Conservation (phyloP, 257 asterid genomes). For the Verbascum thapsus region DNA sequence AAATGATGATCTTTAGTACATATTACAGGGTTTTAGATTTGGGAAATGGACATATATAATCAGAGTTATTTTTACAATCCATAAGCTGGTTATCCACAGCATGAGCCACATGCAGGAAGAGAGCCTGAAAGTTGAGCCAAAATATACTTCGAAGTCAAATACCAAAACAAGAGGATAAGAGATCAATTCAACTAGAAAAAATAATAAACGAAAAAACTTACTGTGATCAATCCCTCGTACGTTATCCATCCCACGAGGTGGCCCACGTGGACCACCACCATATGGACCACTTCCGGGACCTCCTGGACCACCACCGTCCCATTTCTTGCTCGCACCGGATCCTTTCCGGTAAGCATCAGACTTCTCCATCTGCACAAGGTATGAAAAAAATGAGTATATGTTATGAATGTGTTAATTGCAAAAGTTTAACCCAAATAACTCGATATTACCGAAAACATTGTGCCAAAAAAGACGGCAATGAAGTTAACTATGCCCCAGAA, state of each 20-base stretch:
- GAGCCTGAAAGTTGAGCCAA: slow-evolving; percentile 48
- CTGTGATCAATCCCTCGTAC: slow-evolving; percentile 93
- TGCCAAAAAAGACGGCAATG: slow-evolving; percentile 67
- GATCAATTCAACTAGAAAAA: not conserved
- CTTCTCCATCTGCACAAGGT: slow-evolving; percentile 73
- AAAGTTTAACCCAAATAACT: not conserved
- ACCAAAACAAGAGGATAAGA: not conserved
- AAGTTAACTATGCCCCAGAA: slow-evolving; percentile 76
- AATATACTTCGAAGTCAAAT: slow-evolving; percentile 1
- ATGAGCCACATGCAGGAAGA: slow-evolving; percentile 98
- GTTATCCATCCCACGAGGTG: slow-evolving; percentile 82
- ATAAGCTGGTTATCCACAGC: slow-evolving; percentile 56
- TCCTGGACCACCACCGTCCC: slow-evolving; percentile 96
- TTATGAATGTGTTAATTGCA: slow-evolving; percentile 2
- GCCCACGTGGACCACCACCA: slow-evolving; percentile 94
- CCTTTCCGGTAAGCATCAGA: slow-evolving; percentile 80
- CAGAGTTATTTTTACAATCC: slow-evolving; percentile 23
- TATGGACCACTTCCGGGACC: slow-evolving; percentile 91
- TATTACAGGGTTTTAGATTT: not conserved
- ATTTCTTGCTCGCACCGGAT: slow-evolving; percentile 87
- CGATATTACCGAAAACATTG: slow-evolving; percentile 87
- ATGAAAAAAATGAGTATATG: slow-evolving; percentile 13
- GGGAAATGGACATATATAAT: not conserved
- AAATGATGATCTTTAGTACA: not conserved
- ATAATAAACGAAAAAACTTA: slow-evolving; percentile 41